A percentile compares a stretch with the other conserved stretches of the same genome.
Evolutionary conservation across 371 early-diverging fungal genomes (phyloP).

Genomic region (Mortierella sp.): DNA sequence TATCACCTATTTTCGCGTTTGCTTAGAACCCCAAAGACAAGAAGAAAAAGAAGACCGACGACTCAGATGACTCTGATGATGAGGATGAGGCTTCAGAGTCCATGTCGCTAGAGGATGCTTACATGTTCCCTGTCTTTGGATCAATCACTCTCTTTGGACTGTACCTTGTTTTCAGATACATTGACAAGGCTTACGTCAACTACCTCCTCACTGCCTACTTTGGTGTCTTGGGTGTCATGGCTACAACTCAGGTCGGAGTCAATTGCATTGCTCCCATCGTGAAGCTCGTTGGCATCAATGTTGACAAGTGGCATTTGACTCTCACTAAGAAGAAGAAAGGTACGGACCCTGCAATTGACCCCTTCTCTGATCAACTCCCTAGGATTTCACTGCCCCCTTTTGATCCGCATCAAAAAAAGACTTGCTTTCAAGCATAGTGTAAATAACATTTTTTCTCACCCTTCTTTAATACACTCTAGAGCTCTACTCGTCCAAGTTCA

Average conservation of each 20-base stretch:
- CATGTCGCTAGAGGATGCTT: constrained; percentile 90
- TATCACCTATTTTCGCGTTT: neutral
- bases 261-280: constrained; percentile 64
- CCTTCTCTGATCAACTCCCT: neutral
- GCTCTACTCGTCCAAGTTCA: constrained; percentile 78
- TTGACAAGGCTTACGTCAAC: constrained; percentile 90
- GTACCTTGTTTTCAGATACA: constrained; percentile 87
- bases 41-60: constrained; percentile 58
- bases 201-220: constrained; percentile 91
- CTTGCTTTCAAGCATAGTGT: neutral
- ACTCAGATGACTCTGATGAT: constrained; percentile 67
- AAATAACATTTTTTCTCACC: constrained; percentile 9
- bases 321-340: constrained; percentile 81
- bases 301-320: constrained; percentile 77
- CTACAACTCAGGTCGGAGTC: constrained; percentile 77
- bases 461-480: constrained; percentile 46
- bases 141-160: constrained; percentile 86
- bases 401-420: neutral
- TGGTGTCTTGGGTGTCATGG: constrained; percentile 83
- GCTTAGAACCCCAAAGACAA: constrained; percentile 56
- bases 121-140: constrained; percentile 93
- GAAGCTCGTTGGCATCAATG: constrained; percentile 63
- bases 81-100: constrained; percentile 79
- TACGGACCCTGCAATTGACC: constrained; percentile 25
- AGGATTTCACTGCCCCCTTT: neutral